These are phyloP conservation scores for Citrus mangshanensis DNA, from an alignment of 345 rosid genomes.

Conservation along the genomic window DNA sequence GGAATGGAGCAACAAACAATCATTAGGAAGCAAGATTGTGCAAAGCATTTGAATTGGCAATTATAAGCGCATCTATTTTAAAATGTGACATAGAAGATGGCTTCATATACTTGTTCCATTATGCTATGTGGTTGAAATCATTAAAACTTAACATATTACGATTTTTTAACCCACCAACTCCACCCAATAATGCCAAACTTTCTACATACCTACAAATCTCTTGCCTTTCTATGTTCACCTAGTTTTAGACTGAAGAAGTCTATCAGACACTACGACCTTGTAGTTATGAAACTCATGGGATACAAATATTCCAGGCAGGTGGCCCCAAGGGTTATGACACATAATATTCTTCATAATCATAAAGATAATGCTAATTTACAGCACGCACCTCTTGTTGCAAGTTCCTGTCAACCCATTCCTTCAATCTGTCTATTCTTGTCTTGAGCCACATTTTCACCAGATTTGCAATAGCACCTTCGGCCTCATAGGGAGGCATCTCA, in stretches of 20 bases:
- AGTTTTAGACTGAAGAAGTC: neutral
- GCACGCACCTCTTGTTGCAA: conserved; percentile 84
- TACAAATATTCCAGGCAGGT: neutral
- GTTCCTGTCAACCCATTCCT: conserved; percentile 87
- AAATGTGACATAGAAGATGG: neutral
- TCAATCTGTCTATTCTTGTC: conserved; percentile 71
- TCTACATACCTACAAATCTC: neutral
- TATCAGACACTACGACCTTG: neutral
- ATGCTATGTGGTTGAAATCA: neutral
- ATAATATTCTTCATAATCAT: neutral
- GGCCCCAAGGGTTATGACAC: neutral
- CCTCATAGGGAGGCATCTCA: conserved; percentile 97
- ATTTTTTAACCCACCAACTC: neutral
- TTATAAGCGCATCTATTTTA: neutral
- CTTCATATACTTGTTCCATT: neutral
- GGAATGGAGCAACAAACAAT: neutral
- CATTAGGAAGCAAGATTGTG: neutral
- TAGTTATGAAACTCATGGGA: neutral
- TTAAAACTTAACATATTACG: neutral
- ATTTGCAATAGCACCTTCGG: conserved; percentile 88
- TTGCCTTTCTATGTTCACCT: neutral
- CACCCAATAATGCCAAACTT: neutral
- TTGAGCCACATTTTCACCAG: conserved; percentile 85
- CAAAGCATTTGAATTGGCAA: conserved; percentile 1
- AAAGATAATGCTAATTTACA: neutral